These are phyloP conservation scores for sorghum (Sorghum bicolor) DNA, from an alignment of 176 grass and related monocot genomes.

Conservation along the genomic window Sorghum_bicolor_NCBIv3 NC_012873.2:56337501-56338000, in stretches of 20 bases:
- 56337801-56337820: constrained; percentile 80
- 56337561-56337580: background rate
- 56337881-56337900: background rate
- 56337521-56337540: background rate
- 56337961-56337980: background rate
- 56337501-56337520: background rate
- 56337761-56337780: constrained; percentile 74
- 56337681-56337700: constrained; percentile 71
- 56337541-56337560: constrained; percentile 10
- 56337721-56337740: constrained; percentile 89
- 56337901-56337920: background rate
- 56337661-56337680: constrained; percentile 76
- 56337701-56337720: constrained; percentile 60
- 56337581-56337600: background rate
- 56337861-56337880: background rate
- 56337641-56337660: constrained; percentile 81
- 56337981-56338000: background rate
- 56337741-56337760: constrained; percentile 84
- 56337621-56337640: constrained; percentile 55
- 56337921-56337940: background rate
- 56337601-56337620: constrained; percentile 45
- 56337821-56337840: constrained; percentile 51
- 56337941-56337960: background rate
- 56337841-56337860: background rate
- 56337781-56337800: constrained; percentile 94